A percentile compares a stretch with the other conserved stretches of the same genome.
phyloP scores from a whole-genome alignment of 2,329 filamentous ascomycete species.

The Stachybotrys chlorohalonatus region DNA sequence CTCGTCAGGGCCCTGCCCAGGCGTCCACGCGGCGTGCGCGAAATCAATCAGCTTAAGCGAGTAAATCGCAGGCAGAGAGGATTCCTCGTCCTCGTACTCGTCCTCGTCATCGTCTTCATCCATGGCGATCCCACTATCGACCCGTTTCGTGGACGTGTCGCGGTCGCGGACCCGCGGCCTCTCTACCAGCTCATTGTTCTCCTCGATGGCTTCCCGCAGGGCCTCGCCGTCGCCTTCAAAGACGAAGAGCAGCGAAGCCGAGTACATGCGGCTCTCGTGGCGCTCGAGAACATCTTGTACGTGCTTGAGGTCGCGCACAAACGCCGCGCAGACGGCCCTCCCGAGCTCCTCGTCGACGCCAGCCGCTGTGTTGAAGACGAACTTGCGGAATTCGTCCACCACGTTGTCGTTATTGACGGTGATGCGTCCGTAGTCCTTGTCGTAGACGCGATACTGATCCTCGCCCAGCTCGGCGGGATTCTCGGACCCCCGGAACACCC shows the following conservation, averaged over 20 bases:
- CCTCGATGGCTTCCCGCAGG: slow-evolving; percentile 40
- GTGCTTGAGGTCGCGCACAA: slow-evolving; percentile 41
- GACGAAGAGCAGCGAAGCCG: slow-evolving; percentile 51
- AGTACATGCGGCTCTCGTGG: slow-evolving; percentile 57
- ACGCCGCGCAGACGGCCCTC: slow-evolving; percentile 43
- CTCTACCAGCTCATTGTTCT: slow-evolving; percentile 42
- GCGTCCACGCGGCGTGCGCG: slow-evolving; percentile 80
- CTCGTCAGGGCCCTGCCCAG: slow-evolving; percentile 76
- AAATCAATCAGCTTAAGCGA: slow-evolving; percentile 91
- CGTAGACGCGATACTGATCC: slow-evolving; percentile 50
- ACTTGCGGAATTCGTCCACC: slow-evolving; percentile 42
- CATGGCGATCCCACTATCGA: slow-evolving; percentile 47
- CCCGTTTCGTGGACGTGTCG: slow-evolving; percentile 31
- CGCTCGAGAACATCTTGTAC: slow-evolving; percentile 44
- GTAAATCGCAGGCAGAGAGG: slow-evolving; percentile 54
- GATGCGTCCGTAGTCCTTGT: slow-evolving; percentile 53
- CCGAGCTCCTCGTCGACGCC: slow-evolving; percentile 51
- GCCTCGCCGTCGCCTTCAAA: slow-evolving; percentile 54
- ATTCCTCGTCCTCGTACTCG: slow-evolving; percentile 41
- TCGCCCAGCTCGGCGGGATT: slow-evolving; percentile 40
- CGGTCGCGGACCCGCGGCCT: slow-evolving; percentile 14
- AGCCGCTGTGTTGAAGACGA: slow-evolving; percentile 48
- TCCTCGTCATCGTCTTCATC: slow-evolving; percentile 32
- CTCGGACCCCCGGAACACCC: slow-evolving; percentile 49
- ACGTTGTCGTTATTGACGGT: slow-evolving; percentile 45